Conservation (phyloP, 2,329 filamentous ascomycete genomes). For the Sphaerostilbella broomeana region DNA sequence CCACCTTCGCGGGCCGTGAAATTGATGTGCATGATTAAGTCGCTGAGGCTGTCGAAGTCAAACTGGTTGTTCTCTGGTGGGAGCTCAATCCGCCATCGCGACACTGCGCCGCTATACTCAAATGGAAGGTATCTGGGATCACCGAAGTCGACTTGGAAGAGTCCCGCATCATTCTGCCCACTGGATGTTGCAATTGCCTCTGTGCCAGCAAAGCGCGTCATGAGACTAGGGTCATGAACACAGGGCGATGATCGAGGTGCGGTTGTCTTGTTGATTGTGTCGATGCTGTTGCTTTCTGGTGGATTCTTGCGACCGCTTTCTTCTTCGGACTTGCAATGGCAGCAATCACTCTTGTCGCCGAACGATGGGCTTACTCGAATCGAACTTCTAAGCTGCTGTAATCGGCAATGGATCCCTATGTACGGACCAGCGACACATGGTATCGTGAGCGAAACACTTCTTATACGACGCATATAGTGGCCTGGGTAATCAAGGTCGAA, state of each 20-base stretch:
- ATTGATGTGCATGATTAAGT: conserved; percentile 29
- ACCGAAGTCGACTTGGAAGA: conserved; percentile 27
- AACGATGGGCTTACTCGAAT: neutral
- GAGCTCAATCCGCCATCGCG: conserved; percentile 26
- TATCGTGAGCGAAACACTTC: conserved; percentile 25
- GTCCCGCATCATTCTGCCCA: conserved; percentile 24
- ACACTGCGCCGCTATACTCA: conserved; percentile 30
- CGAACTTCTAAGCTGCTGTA: no score
- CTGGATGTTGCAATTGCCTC: conserved; percentile 2
- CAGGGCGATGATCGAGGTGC: neutral
- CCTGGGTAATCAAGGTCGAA: conserved; percentile 28
- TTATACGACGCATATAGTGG: conserved; percentile 30
- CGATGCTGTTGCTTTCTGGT: neutral
- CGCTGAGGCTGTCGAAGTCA: conserved; percentile 28
- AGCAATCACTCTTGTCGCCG: neutral
- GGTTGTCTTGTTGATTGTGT: neutral
- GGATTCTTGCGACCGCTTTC: neutral
- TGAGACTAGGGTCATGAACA: neutral
- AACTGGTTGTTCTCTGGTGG: conserved; percentile 21
- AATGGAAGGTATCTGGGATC: conserved; percentile 30
- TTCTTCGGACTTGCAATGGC: neutral
- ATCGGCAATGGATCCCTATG: no score
- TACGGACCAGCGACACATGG: conserved; percentile 16
- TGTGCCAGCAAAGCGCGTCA: neutral
- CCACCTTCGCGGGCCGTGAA: conserved; percentile 30